phyloP scores from a whole-genome alignment of 2,329 filamentous ascomycete species.

The Aspergillus melleus region DNA sequence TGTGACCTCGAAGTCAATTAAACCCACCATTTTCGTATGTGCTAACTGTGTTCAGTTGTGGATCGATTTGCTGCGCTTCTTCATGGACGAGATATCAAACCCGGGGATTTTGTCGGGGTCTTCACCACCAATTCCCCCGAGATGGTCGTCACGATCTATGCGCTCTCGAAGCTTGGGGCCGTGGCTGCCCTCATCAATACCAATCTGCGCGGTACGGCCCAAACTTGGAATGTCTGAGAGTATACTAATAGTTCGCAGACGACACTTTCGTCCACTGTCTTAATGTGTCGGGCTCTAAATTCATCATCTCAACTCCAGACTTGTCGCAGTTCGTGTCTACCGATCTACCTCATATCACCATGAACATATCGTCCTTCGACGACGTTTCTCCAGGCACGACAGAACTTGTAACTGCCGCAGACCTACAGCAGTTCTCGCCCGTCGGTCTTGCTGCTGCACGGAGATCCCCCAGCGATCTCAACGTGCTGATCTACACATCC shows the following conservation, averaged over 20 bases:
- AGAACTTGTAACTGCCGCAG: slow-evolving; percentile 26
- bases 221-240: no score
- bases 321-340: slow-evolving; percentile 36
- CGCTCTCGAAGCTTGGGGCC: slow-evolving; percentile 49
- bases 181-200: slow-evolving; percentile 50
- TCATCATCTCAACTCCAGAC: slow-evolving; percentile 48
- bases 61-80: slow-evolving; percentile 47
- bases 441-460: slow-evolving; percentile 31
- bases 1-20: background rate
- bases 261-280: slow-evolving; percentile 49
- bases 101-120: slow-evolving; percentile 46
- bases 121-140: slow-evolving; percentile 53
- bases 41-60: slow-evolving; percentile 35
- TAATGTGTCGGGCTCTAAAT: slow-evolving; percentile 41
- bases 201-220: slow-evolving; percentile 43
- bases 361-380: slow-evolving; percentile 43
- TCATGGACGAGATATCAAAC: slow-evolving; percentile 35
- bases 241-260: slow-evolving; percentile 24
- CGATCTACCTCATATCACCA: slow-evolving; percentile 37
- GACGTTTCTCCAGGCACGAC: slow-evolving; percentile 19
- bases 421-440: slow-evolving; percentile 28
- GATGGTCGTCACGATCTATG: slow-evolving; percentile 47
- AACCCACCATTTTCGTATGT: background rate
- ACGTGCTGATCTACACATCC: slow-evolving; percentile 49
- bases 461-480: slow-evolving; percentile 35